Conservation (phyloP, 208 protist species). For the Naegleria lovaniensis region DNA sequence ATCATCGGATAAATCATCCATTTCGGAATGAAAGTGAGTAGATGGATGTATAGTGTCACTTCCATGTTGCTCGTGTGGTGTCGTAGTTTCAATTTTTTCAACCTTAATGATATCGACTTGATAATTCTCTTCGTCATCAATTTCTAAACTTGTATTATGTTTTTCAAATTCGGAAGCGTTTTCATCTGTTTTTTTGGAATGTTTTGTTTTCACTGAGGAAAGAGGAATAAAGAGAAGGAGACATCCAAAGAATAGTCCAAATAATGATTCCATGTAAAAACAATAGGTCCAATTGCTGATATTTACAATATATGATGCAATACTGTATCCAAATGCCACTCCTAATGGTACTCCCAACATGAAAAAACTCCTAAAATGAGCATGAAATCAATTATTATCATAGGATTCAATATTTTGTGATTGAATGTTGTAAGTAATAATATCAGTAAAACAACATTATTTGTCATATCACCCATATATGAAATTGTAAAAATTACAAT, state of each 20-base stretch:
- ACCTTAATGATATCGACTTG: background rate
- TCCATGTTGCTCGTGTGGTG: too few relatives aligned
- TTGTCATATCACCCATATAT: too few relatives aligned
- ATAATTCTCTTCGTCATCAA: background rate
- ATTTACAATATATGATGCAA: background rate
- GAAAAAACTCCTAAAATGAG: background rate
- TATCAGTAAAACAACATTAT: too few relatives aligned
- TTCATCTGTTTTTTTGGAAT: background rate
- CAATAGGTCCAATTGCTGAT: background rate
- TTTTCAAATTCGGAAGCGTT: background rate
- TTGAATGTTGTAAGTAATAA: too few relatives aligned
- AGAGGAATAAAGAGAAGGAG: background rate
- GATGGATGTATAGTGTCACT: background rate
- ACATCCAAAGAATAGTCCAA: background rate
- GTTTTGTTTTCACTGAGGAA: background rate
- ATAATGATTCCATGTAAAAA: background rate
- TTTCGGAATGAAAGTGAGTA: background rate
- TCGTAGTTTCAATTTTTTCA: background rate
- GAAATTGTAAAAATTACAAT: too few relatives aligned
- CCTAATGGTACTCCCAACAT: background rate
- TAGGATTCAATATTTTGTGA: too few relatives aligned
- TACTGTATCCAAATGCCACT: background rate
- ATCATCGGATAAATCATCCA: background rate
- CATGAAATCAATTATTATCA: background rate
- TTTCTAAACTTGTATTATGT: background rate